Evolutionary conservation across 2,329 filamentous ascomycete genomes (phyloP), one percentile per base, ranked within the genome.

Genomic region (Neodidymelliopsis sp.): DNA sequence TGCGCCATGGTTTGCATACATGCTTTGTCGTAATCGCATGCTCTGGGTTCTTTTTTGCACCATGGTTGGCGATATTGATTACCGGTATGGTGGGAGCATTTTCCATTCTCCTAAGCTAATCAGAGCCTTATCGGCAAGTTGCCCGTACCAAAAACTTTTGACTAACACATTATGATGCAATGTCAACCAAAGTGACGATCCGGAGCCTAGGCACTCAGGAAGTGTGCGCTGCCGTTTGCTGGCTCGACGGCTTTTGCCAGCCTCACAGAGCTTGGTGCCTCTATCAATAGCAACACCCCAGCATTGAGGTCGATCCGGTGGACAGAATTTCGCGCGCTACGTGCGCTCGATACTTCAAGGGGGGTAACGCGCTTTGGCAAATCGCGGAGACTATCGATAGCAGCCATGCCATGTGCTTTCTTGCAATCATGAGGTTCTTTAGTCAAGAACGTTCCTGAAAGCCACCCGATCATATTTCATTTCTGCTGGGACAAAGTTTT

Each of bases 81-180:
- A 34, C 18, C 4, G 23, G 47, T 51, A 42, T 42, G 35, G 33
- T 40, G 37, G 20, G 24, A 25, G 23, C 15, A 22, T 49, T 19
- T 31, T 19, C 27, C 49, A 35, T 35, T 40, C 29, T 50, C 47
- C 35, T 31, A 20, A 35, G 27, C 47, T 40, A 44, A 40, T 20
- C 12, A 13, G 8, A 35, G 39, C 29, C 11, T 30, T 41, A 34
- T 44, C 30, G 46, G 19, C 36, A 46, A 44, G 40, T 39, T n/a
- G 42, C 34, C 46, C 37, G 34, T 35, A 47, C 29, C 30, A 29
- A 18, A 40, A 10, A 22, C 24, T 27, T 31, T 23, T 10, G n/a
- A 15, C 6, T 22, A 39, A 27, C 35, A 35, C 27, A 24, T 40
- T 27, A 57, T 57, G 51, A 57, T 57, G 51, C 42, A 57, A 57